These are phyloP conservation scores for Serendipita indica DNA, from an alignment of 768 basidiomycete species.

Conservation along the genomic window DNA sequence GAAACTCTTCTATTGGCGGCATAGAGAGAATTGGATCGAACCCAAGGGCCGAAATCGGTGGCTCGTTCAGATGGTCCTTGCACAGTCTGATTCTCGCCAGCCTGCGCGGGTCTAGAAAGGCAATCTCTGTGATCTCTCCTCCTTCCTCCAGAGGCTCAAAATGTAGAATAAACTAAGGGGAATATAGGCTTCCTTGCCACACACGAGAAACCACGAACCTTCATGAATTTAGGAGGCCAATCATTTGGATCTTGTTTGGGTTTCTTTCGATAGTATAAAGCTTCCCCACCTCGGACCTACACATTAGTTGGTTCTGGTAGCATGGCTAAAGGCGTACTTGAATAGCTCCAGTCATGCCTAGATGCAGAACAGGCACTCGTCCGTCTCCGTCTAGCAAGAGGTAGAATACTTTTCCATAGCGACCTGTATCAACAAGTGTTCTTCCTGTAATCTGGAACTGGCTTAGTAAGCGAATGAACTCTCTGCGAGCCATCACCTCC, in stretches of 20 bases:
- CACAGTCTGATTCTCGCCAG: conserved; percentile 56
- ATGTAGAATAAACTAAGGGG: conserved; percentile 45
- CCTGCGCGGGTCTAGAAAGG: conserved; percentile 58
- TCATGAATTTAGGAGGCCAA: conserved; percentile 57
- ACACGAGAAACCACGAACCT: conserved; percentile 26
- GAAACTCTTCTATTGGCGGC: conserved; percentile 42
- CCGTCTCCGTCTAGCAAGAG: conserved; percentile 47
- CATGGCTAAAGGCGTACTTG: conserved; percentile 28
- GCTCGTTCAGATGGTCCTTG: conserved; percentile 39
- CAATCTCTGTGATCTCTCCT: conserved; percentile 33
- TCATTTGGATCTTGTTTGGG: conserved; percentile 27
- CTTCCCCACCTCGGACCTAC: conserved; percentile 37
- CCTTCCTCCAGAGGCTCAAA: conserved; percentile 29
- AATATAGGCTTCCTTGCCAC: not conserved
- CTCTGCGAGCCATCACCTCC: conserved; percentile 24
- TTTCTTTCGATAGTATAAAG: conserved; percentile 35
- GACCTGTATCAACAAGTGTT: conserved; percentile 48
- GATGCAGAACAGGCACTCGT: conserved; percentile 54
- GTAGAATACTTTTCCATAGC: conserved; percentile 50
- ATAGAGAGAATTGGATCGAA: conserved; percentile 65
- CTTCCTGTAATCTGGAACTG: conserved; percentile 31
- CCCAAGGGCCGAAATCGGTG: conserved; percentile 56
- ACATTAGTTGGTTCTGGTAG: not conserved
- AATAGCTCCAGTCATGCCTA: conserved; percentile 80
- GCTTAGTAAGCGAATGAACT: not conserved